Evolutionary conservation across 2,329 filamentous ascomycete species (phyloP), one percentile per base, ranked within the genome.

Genomic region (Huntiella moniliformis): DNA sequence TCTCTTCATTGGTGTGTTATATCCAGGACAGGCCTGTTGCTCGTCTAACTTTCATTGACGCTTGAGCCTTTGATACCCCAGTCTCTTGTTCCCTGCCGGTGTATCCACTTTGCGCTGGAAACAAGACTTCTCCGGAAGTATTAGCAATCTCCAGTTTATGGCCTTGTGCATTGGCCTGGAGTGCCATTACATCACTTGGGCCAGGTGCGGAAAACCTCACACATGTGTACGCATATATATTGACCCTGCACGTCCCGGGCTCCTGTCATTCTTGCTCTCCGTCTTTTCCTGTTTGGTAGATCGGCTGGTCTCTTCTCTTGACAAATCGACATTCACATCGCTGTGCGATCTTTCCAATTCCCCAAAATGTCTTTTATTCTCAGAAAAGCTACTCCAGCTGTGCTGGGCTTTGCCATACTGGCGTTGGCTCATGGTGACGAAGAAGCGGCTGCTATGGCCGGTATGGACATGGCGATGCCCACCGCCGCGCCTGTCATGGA

Each of bases 391-490:
- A 22, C 38, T 18, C 18, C 40, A 11, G 42, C 32, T 18, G 28
- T 41, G 37, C 31, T 45, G 37, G 15, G n/a, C 5, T 45, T 48
- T 33, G 38, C 46, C 5, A 37, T 33, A 16, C 31, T 48, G 41
- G 42, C 36, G 13, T 37, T 45, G 31, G 46, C 46, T 37, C 46
- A 48, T 22, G 46, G 37, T 15, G 46, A 42, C 15, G 42, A 48
- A 31, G 28, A 31, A 16, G 8, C 18, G n/a, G 7, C 31, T 15
- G 36, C 32, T 10, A 33, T 42, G 13, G 18, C 37, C 12, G 46
- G 5, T 38, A 52, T 46, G 50, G 44, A 45, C 34, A 56, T 51
- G 48, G 43, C 15, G 11, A 46, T 51, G 28, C 40, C 50, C 13
- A 48, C 46, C 18, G 36, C 44, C 32, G 43, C 46, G n/a, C 47